Conservation (phyloP, 352 stramenopile species). For the Globisporangium heterothallicum region DNA sequence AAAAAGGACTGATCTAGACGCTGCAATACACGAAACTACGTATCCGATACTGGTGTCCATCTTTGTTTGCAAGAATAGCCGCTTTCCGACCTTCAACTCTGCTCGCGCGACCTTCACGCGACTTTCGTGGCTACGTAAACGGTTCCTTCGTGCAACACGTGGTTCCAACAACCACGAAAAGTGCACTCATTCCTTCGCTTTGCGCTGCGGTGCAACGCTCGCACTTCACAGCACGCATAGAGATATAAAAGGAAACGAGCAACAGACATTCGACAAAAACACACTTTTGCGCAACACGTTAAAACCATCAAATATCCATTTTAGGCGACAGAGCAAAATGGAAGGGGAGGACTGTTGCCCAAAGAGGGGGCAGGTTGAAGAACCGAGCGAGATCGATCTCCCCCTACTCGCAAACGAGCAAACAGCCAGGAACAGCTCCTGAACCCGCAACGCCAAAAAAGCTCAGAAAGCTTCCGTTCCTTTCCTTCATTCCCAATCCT, state of each 20-base stretch:
- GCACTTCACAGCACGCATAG: too few species aligned
- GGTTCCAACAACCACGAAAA: background rate
- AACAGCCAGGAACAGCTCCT: background rate
- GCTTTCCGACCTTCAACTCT: conserved; percentile 1
- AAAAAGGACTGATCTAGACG: background rate
- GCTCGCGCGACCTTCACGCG: conserved; percentile 5
- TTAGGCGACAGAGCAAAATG: too few species aligned
- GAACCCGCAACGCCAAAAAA: background rate
- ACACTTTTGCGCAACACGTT: too few species aligned
- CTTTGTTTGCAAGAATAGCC: background rate
- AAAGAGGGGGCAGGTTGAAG: conserved; percentile 3
- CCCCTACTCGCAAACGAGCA: too few species aligned
- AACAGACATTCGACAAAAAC: too few species aligned
- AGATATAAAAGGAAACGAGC: too few species aligned
- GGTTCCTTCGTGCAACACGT: conserved; percentile 5
- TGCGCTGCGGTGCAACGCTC: too few species aligned
- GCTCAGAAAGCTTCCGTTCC: background rate
- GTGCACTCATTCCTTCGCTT: background rate
- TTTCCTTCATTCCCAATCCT: background rate
- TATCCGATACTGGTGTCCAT: too few species aligned
- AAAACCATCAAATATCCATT: too few species aligned
- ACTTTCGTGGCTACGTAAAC: conserved; percentile 8
- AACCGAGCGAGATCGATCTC: background rate
- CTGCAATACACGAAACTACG: background rate
- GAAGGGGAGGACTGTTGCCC: background rate